phyloP scores from a whole-genome alignment of 257 asterid genomes.

The Catharanthus roseus region DNA sequence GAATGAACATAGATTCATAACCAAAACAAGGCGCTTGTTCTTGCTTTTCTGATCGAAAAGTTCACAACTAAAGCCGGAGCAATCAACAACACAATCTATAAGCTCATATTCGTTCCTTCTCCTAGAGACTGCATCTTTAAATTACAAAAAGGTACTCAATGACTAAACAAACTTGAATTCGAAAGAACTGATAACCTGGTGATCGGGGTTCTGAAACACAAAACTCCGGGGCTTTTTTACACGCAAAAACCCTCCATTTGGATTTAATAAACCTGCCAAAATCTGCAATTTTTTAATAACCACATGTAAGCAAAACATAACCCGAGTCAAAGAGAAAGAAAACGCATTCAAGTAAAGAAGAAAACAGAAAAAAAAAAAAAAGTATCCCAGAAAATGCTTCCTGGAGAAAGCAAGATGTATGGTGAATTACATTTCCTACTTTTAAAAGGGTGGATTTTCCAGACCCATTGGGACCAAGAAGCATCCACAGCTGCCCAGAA shows the following conservation, averaged over 20 bases:
- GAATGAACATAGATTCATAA: not conserved
- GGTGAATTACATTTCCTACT: constrained; percentile 22
- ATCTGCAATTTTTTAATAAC: constrained; percentile 39
- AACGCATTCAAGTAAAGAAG: not conserved
- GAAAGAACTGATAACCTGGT: constrained; percentile 53
- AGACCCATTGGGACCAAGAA: constrained; percentile 92
- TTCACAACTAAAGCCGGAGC: not conserved
- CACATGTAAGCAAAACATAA: constrained; percentile 5
- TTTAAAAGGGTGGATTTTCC: constrained; percentile 95
- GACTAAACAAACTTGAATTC: not conserved
- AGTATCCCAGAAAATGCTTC: not conserved
- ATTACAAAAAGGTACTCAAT: not conserved
- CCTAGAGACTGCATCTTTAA: not conserved
- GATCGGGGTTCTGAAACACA: constrained; percentile 96
- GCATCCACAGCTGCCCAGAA: constrained; percentile 94
- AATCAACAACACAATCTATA: not conserved
- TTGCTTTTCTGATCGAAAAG: not conserved
- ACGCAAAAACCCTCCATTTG: constrained; percentile 54
- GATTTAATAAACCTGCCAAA: constrained; percentile 80
- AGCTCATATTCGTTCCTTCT: not conserved
- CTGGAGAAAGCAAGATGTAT: not conserved
- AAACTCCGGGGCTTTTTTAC: constrained; percentile 84
- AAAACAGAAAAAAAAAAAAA: not conserved
- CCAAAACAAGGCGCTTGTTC: not conserved
- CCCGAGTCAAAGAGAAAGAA: not conserved